Conservation (phyloP, 768 basidiomycete genomes). For the Boletellus emodensis region DNA sequence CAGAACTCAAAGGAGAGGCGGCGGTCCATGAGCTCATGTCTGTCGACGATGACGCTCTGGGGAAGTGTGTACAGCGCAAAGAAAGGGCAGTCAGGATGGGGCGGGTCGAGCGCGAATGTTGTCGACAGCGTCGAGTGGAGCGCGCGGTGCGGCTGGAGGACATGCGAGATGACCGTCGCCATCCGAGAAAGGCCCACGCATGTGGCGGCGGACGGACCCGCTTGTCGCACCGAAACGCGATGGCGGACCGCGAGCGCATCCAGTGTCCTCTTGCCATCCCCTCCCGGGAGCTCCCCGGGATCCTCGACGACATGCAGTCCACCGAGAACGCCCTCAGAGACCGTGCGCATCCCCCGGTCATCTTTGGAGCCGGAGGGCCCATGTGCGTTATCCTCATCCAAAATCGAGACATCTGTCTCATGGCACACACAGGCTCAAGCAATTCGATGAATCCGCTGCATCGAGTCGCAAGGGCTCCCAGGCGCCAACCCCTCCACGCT, state of each 20-base stretch:
- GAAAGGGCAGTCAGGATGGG: constrained; percentile 21
- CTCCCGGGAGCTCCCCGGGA: constrained; percentile 11
- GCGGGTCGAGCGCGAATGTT: constrained; percentile 10
- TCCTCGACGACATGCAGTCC: constrained; percentile 27
- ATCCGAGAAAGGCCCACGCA: background rate
- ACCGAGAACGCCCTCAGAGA: constrained; percentile 13
- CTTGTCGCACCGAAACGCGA: background rate
- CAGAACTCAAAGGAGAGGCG: constrained; percentile 32
- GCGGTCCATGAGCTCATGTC: constrained; percentile 38
- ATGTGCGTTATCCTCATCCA: constrained; percentile 43
- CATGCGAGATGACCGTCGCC: constrained; percentile 11
- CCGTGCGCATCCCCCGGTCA: constrained; percentile 42
- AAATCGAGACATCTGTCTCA: background rate
- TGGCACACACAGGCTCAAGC: constrained; percentile 55
- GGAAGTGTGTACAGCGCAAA: constrained; percentile 37
- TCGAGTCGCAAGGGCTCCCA: constrained; percentile 68
- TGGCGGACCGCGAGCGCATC: constrained; percentile 15
- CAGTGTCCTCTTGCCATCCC: constrained; percentile 9
- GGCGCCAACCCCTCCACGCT: constrained; percentile 72
- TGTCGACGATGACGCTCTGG: constrained; percentile 41
- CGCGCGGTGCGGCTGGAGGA: constrained; percentile 22
- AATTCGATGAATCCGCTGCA: constrained; percentile 72
- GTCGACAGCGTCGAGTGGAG: constrained; percentile 33
- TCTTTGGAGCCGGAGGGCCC: constrained; percentile 74
- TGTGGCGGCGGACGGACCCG: background rate